phyloP scores from a whole-genome alignment of 2,329 filamentous ascomycete species.

The Fusarium subtropicale region DNA sequence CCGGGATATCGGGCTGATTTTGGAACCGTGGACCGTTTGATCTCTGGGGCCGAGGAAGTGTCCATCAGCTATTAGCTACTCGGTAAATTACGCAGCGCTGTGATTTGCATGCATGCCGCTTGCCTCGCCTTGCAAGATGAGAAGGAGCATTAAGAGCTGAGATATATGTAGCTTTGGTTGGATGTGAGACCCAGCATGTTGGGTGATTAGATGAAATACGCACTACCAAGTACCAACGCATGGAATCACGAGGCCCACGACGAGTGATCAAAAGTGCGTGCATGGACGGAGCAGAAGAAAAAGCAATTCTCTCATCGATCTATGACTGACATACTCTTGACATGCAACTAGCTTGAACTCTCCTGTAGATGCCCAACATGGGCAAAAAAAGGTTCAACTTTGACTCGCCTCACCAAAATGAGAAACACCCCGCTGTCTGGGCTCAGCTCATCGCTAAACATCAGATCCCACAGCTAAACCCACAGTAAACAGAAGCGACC shows the following conservation, averaged over 20 bases:
- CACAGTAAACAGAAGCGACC: not conserved
- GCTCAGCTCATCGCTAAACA: constrained; percentile 14
- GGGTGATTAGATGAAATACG: not conserved
- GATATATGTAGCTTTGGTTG: constrained; percentile 14
- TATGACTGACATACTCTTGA: not conserved
- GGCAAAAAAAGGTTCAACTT: not conserved
- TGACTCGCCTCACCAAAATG: constrained; percentile 5
- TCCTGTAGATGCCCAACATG: not conserved
- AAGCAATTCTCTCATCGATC: not conserved
- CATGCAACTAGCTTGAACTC: not conserved
- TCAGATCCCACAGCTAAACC: not conserved
- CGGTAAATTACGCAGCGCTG: not conserved
- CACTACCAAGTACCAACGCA: not conserved
- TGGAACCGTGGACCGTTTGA: constrained; percentile 9
- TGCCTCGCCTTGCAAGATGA: constrained; percentile 1
- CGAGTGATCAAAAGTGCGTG: not conserved
- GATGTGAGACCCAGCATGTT: not conserved
- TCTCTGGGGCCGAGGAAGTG: constrained; percentile 9
- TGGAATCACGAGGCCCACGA: not conserved
- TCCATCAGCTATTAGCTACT: not conserved
- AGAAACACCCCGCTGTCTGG: constrained; percentile 1
- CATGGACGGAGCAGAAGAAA: not conserved
- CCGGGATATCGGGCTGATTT: constrained; percentile 11
- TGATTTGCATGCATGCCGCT: not conserved
- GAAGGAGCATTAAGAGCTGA: constrained; percentile 27